A percentile compares a stretch with the other conserved stretches of the same genome.
phyloP scores from a whole-genome alignment of 495 filamentous ascomycete species.

The Hypoxylon cercidicola region DNA sequence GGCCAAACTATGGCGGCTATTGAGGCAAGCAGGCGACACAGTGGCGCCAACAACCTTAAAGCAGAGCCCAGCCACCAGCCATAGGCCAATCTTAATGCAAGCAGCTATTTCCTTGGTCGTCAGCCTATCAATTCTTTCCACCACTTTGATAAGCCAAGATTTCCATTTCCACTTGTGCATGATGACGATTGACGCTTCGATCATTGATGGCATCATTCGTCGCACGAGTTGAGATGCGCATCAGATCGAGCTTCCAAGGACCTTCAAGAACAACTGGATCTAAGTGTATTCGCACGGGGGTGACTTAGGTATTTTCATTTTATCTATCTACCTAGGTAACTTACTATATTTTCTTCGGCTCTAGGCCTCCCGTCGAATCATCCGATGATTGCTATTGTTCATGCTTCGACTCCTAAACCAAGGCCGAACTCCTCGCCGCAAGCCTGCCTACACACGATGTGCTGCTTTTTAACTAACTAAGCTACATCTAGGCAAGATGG shows the following conservation, averaged over 20 bases:
- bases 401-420: too few species aligned
- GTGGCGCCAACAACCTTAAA: conserved; percentile 35
- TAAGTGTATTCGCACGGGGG: too few species aligned
- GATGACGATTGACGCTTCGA: conserved; percentile 12
- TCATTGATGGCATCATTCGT: conserved; percentile 8
- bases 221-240: conserved; percentile 13
- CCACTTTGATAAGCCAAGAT: conserved; percentile 11
- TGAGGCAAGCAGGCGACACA: conserved; percentile 24
- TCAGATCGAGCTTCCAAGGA: conserved; percentile 12
- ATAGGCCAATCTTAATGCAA: conserved; percentile 5
- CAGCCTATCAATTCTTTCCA: conserved; percentile 22
- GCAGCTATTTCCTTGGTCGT: conserved; percentile 7
- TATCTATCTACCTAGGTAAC: too few species aligned
- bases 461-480: conserved; percentile 3
- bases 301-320: too few species aligned
- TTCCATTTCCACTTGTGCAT: conserved; percentile 6
- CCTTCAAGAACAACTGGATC: neutral
- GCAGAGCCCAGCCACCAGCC: conserved; percentile 23
- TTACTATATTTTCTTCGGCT: too few species aligned
- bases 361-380: too few species aligned
- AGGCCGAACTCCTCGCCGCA: too few species aligned
- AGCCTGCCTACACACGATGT: too few species aligned
- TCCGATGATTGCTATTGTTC: too few species aligned
- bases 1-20: conserved; percentile 29
- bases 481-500: neutral